A percentile compares a stretch with the other conserved stretches of the same genome.
These are phyloP conservation scores for Botrytis elliptica DNA, from an alignment of 2,329 filamentous ascomycete species.

Conservation along the genomic window DNA sequence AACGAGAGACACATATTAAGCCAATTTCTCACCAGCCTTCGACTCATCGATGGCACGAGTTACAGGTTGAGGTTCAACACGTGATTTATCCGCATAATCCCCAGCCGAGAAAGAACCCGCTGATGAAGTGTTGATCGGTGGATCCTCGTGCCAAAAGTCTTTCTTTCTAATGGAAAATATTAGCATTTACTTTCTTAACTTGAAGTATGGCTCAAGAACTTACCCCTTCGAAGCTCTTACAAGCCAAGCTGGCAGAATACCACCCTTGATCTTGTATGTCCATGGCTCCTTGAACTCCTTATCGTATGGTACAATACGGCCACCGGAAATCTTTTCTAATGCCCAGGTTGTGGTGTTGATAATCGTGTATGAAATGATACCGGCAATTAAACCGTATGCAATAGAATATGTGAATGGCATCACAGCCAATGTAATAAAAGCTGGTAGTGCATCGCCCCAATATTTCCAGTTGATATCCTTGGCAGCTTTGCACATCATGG, in stretches of 20 bases:
- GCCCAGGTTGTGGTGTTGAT: slow-evolving; percentile 73
- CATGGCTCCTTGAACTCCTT: slow-evolving; percentile 76
- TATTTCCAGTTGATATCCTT: slow-evolving; percentile 88
- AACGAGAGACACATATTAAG: neutral
- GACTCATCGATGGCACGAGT: neutral
- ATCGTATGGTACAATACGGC: slow-evolving; percentile 71
- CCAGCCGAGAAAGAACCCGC: neutral
- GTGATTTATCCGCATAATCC: slow-evolving; percentile 10
- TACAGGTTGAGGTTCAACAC: neutral
- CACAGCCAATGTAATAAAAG: slow-evolving; percentile 77
- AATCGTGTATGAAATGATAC: slow-evolving; percentile 72
- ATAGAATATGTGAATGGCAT: slow-evolving; percentile 93
- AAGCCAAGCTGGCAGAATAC: slow-evolving; percentile 73
- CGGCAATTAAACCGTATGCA: slow-evolving; percentile 78
- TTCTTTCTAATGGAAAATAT: slow-evolving; percentile 46
- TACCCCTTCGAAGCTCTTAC: slow-evolving; percentile 44
- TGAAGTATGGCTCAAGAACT: neutral
- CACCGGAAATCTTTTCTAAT: slow-evolving; percentile 63
- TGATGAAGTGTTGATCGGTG: slow-evolving; percentile 14
- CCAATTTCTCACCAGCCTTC: slow-evolving; percentile 1
- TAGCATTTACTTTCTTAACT: neutral
- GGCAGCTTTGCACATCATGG: slow-evolving; percentile 77
- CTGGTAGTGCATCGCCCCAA: slow-evolving; percentile 77
- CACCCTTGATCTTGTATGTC: slow-evolving; percentile 75
- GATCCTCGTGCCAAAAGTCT: slow-evolving; percentile 31